A percentile compares a stretch with the other conserved stretches of the same genome.
These are phyloP conservation scores for Sphaerostilbella broomeana DNA, from an alignment of 2,329 filamentous ascomycete species.

Conservation along the genomic window DNA sequence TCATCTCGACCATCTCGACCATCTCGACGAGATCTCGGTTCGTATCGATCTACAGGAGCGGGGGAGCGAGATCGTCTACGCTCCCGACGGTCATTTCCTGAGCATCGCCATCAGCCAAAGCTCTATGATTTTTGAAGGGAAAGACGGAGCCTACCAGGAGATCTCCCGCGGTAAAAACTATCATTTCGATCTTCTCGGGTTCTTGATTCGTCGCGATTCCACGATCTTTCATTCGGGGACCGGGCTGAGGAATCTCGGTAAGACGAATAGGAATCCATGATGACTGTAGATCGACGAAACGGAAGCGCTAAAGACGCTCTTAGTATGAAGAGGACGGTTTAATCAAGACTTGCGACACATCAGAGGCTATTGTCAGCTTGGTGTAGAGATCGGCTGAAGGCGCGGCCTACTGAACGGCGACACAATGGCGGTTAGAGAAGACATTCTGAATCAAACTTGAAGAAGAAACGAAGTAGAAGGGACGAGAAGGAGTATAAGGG, in stretches of 20 bases:
- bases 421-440: slow-evolving; percentile 51
- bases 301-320: slow-evolving; percentile 1
- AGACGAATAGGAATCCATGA: slow-evolving; percentile 49
- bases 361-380: slow-evolving; percentile 4
- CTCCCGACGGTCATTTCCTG: slow-evolving; percentile 55
- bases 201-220: slow-evolving; percentile 48
- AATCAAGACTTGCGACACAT: slow-evolving; percentile 4
- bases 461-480: slow-evolving; percentile 20
- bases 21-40: slow-evolving; percentile 63
- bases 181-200: slow-evolving; percentile 49
- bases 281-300: slow-evolving; percentile 11
- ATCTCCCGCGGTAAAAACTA: slow-evolving; percentile 59
- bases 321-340: slow-evolving; percentile 1
- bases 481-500: slow-evolving; percentile 16
- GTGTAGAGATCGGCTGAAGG: slow-evolving; percentile 17
- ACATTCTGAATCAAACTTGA: slow-evolving; percentile 34
- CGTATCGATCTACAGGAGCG: slow-evolving; percentile 65
- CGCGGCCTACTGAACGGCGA: slow-evolving; percentile 44
- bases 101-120: background rate
- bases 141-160: slow-evolving; percentile 54
- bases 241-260: slow-evolving; percentile 47
- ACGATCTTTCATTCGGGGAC: slow-evolving; percentile 48
- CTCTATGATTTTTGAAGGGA: background rate
- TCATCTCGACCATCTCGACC: slow-evolving; percentile 63
- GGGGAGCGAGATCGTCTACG: slow-evolving; percentile 65